Percentiles rank a stretch among this genome's conserved stretches.
Conservation (phyloP, 306 rosid genomes). For the Albizia julibrissin region DNA sequence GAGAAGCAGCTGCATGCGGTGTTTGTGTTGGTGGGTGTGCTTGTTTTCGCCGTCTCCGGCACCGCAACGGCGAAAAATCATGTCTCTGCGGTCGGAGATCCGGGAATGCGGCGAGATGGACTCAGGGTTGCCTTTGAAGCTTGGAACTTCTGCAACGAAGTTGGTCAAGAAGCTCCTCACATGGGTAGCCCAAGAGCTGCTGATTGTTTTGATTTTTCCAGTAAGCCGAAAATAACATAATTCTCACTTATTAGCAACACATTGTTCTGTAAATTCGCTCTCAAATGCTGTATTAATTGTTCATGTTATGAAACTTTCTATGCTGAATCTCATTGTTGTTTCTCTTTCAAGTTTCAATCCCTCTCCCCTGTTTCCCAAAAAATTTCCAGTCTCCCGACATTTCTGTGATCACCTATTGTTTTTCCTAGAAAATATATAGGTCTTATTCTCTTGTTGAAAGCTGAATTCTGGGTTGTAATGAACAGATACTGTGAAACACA, state of each 20-base stretch:
- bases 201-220: conserved; percentile 72
- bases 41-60: conserved; percentile 30
- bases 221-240: conserved; percentile 32
- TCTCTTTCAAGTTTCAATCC: not conserved
- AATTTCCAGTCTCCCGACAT: not conserved
- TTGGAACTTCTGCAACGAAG: conserved; percentile 96
- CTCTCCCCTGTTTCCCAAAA: not conserved
- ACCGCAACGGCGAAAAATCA: conserved; percentile 27
- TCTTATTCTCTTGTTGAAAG: not conserved
- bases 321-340: not conserved
- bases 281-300: not conserved
- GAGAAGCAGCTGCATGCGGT: not conserved
- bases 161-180: conserved; percentile 73
- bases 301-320: not conserved
- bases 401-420: not conserved
- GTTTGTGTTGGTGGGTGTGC: conserved; percentile 19
- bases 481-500: conserved; percentile 44
- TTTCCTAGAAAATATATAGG: not conserved
- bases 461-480: conserved; percentile 12
- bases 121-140: conserved; percentile 83
- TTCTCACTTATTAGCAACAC: not conserved
- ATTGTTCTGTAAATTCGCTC: not conserved
- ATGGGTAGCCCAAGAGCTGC: conserved; percentile 92
- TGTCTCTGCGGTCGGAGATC: conserved; percentile 75
- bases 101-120: conserved; percentile 80